Base-by-base conservation (phyloP, 169 alveolate genomes). In the Ichthyophthirius multifiliis region DNA sequence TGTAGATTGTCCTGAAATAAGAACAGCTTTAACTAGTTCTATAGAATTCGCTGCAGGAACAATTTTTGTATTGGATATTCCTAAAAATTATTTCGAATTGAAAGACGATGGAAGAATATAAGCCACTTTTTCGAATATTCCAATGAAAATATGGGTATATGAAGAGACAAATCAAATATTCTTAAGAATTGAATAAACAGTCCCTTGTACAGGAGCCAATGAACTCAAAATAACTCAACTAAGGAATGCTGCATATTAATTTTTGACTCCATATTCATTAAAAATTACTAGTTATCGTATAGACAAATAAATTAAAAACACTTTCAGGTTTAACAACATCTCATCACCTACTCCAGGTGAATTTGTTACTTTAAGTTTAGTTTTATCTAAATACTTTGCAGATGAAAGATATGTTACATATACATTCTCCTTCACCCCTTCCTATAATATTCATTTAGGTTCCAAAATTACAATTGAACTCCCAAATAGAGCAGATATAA, bases 161-260 rank as follows among this genome's bases (percentile, higher is more conserved):
- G 75, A 65, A 62, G 65, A 48, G n/a, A 76, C 75, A 0, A 62
- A 64, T 15, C 45, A 76, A 62, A 43, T 76, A 34, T 76, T 48
- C 18, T 46, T 76, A 7, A 41, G 23, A 7, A 55, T 27, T 55
- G 12, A 55, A 27, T 27, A 55, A 3, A 55, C 71, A 27, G 71
- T 55, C 0, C 71, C 71, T 23, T 55, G 71, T 55, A 39, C 75
- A 6, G 41, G 74, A n/a, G 1, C 23, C 12, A 62, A 76, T 27
- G 20, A 16, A 4, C 41, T 76, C 12, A 30, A 43, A 16, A 55
- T 76, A 31, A 23, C 83, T 31, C 62, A 76, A 39, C 41, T 76
- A 44, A 62, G 83, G 62, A 71, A 71, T 16, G 46, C 83, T 4
- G 83, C 83, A 16, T 76, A 76, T 55, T 9, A 48, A 3, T 76